Conservation (phyloP, 2,329 filamentous ascomycete species). For the Arthrocladium fulminans region DNA sequence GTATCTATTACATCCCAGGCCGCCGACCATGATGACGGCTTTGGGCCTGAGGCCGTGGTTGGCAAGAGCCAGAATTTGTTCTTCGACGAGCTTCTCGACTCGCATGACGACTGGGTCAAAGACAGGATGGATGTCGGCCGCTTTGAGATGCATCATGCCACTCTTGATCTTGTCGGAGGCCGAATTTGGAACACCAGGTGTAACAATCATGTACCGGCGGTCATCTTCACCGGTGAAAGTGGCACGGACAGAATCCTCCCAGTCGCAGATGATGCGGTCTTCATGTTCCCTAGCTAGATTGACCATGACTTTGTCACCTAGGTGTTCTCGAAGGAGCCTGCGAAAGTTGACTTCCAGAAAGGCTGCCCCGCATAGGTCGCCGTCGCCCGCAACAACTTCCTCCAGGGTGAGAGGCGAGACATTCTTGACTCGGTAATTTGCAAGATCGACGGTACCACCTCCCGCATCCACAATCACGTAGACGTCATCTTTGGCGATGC, state of each 20-base stretch:
- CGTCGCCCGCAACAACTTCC: background rate
- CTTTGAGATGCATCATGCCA: background rate
- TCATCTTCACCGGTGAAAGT: background rate
- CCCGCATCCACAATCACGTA: background rate
- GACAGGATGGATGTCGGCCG: background rate
- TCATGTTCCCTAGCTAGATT: background rate
- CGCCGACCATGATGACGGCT: background rate
- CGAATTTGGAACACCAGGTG: background rate
- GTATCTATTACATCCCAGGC: background rate
- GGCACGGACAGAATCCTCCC: background rate
- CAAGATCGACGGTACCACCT: slow-evolving; percentile 6
- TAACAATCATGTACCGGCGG: background rate
- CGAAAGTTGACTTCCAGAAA: background rate
- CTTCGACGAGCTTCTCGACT: background rate
- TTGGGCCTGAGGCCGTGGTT: background rate
- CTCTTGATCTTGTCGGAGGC: background rate
- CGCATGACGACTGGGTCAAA: background rate
- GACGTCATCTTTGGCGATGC: background rate
- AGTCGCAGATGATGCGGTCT: background rate
- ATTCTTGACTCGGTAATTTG: background rate
- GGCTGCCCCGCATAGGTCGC: slow-evolving; percentile 1
- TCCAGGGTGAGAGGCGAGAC: background rate
- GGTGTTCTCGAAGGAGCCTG: background rate
- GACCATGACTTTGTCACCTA: background rate
- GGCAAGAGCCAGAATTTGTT: background rate